A percentile compares a stretch with the other conserved stretches of the same genome.
Conservation (phyloP, 2,329 filamentous ascomycete species). For the Corynespora cassiicola region DNA sequence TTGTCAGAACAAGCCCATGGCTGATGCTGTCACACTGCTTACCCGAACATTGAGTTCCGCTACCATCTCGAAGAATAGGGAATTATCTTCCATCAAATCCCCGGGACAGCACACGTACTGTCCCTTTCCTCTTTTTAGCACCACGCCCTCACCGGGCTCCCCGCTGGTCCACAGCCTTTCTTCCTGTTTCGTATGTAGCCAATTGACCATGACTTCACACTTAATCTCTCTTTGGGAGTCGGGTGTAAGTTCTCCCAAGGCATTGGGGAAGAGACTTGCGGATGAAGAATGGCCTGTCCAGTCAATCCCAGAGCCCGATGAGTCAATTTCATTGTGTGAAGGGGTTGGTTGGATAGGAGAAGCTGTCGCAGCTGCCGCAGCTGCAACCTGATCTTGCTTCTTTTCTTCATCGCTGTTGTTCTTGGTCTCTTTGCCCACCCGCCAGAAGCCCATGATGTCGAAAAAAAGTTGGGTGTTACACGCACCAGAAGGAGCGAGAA, state of each 20-base stretch:
- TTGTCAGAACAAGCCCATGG: conserved; percentile 9
- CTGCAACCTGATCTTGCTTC: too few species aligned
- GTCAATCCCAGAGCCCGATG: too few species aligned
- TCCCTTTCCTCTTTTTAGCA: conserved; percentile 60
- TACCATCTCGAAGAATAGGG: conserved; percentile 59
- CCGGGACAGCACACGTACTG: conserved; percentile 59
- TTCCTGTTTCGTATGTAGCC: conserved; percentile 67
- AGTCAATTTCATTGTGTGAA: too few species aligned
- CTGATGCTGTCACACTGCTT: conserved; percentile 29
- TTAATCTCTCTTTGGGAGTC: conserved; percentile 62
- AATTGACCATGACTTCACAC: conserved; percentile 68
- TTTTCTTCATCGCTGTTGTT: too few species aligned
- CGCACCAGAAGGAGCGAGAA: too few species aligned
- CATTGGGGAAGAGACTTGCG: conserved; percentile 22
- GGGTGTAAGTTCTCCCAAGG: too few species aligned
- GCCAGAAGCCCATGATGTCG: too few species aligned
- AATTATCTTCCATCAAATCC: conserved; percentile 52
- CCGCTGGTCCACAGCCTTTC: conserved; percentile 60
- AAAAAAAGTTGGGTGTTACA: too few species aligned
- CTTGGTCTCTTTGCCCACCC: too few species aligned
- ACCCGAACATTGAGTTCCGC: conserved; percentile 61
- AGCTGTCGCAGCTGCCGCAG: too few species aligned
- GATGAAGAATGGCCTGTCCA: conserved; percentile 12
- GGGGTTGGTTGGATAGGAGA: too few species aligned
- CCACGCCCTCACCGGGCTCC: conserved; percentile 59